phyloP scores from a whole-genome alignment of 1,139 yeast genomes.

The Yamadazyma aaseri region DNA sequence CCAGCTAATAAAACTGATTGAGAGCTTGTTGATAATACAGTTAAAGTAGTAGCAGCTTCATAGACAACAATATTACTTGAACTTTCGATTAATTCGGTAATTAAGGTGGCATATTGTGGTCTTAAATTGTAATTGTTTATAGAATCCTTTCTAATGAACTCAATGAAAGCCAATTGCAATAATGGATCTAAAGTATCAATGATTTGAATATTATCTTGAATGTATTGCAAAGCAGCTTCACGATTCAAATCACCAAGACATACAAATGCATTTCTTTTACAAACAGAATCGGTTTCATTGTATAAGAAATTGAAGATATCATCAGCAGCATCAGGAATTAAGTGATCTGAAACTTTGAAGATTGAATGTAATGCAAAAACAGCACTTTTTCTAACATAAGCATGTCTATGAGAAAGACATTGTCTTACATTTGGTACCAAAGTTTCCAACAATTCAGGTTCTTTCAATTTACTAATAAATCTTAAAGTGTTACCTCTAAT shows the following conservation, averaged over 20 bases:
- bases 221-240: conserved; percentile 77
- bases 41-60: conserved; percentile 88
- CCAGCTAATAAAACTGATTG: conserved; percentile 74
- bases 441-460: conserved; percentile 92
- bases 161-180: conserved; percentile 86
- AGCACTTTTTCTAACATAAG: conserved; percentile 97
- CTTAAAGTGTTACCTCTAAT: conserved; percentile 94
- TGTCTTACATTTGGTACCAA: conserved; percentile 89
- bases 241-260: conserved; percentile 82
- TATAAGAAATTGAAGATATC: conserved; percentile 69
- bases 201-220: conserved; percentile 66
- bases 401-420: conserved; percentile 94
- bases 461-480: conserved; percentile 85
- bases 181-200: conserved; percentile 78
- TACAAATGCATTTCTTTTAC: conserved; percentile 94
- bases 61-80: conserved; percentile 77
- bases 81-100: conserved; percentile 71
- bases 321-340: conserved; percentile 94
- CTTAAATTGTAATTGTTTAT: conserved; percentile 60
- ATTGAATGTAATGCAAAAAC: conserved; percentile 87
- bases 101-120: conserved; percentile 67
- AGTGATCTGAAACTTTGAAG: conserved; percentile 76
- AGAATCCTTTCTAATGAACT: conserved; percentile 86
- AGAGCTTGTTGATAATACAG: conserved; percentile 69
- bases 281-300: conserved; percentile 88